A percentile compares a stretch with the other conserved stretches of the same genome.
These are phyloP conservation scores for Leccinum longicurvipes DNA, from an alignment of 768 basidiomycete genomes.

Conservation along the genomic window DNA sequence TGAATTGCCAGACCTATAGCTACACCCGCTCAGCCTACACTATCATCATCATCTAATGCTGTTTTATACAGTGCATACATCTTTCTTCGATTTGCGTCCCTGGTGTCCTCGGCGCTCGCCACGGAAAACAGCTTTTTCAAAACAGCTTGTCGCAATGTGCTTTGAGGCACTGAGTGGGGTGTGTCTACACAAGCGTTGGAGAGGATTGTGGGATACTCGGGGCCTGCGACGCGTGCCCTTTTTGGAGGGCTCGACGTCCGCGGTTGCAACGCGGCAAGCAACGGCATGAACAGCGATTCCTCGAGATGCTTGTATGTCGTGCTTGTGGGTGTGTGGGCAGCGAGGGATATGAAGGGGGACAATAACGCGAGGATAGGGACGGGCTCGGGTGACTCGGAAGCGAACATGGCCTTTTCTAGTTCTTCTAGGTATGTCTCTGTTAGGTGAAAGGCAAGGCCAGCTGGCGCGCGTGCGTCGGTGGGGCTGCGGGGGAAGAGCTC, in stretches of 20 bases:
- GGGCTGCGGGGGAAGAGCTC: conserved; percentile 41
- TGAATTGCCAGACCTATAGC: conserved; percentile 72
- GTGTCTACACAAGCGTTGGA: conserved; percentile 52
- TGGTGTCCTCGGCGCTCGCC: conserved; percentile 71
- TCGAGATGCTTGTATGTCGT: conserved; percentile 74
- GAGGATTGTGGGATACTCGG: conserved; percentile 42
- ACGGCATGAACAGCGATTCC: conserved; percentile 62
- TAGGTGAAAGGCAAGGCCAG: conserved; percentile 79
- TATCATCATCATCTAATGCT: conserved; percentile 44
- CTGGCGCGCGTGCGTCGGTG: conserved; percentile 68
- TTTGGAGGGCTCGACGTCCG: conserved; percentile 45
- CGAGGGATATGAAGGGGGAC: conserved; percentile 67
- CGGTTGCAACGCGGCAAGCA: conserved; percentile 52
- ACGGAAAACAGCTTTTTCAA: conserved; percentile 65
- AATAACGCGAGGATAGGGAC: conserved; percentile 56
- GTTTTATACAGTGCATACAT: conserved; percentile 82
- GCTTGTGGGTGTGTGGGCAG: conserved; percentile 61
- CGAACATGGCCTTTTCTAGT: conserved; percentile 62
- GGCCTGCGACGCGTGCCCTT: conserved; percentile 33
- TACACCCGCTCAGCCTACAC: conserved; percentile 13
- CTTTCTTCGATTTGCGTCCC: conserved; percentile 76
- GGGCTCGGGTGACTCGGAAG: conserved; percentile 29
- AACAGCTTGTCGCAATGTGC: conserved; percentile 49
- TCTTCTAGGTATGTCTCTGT: conserved; percentile 90
- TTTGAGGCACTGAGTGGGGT: conserved; percentile 32